Percentiles rank a stretch among this genome's conserved stretches.
Conservation (phyloP, 192 early-diverging fungal species). For the Piromyces finnis region DNA sequence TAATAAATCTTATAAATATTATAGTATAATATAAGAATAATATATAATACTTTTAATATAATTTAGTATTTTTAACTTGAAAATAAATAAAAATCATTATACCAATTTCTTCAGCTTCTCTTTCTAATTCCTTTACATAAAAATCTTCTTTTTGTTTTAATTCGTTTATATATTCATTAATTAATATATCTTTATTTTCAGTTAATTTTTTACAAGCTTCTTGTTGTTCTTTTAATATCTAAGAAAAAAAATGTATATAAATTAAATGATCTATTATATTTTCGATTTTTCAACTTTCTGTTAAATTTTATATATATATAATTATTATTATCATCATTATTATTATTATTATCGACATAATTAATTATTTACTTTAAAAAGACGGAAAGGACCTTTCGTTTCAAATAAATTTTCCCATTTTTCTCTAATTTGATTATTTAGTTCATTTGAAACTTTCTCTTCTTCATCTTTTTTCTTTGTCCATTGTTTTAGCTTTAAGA, state of each 20-base stretch:
- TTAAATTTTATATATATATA: no score
- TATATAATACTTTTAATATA: no score
- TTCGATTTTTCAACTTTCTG: no score
- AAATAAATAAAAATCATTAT: no score
- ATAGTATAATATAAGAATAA: no score
- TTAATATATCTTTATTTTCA: conserved; percentile 23
- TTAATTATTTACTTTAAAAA: conserved; percentile 17
- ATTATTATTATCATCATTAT: no score
- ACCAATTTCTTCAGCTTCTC: conserved; percentile 44
- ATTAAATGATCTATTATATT: no score
- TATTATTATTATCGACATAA: no score
- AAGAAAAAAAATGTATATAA: no score
- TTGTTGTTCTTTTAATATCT: conserved; percentile 19
- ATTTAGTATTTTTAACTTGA: no score
- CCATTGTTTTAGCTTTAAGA: conserved; percentile 18
- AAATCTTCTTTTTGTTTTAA: conserved; percentile 37
- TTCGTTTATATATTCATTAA: conserved; percentile 26
- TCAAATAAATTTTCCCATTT: conserved; percentile 14
- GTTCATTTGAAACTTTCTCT: conserved; percentile 1
- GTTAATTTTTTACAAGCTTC: conserved; percentile 19
- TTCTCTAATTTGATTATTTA: conserved; percentile 9
- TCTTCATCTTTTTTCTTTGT: conserved; percentile 15
- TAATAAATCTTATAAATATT: conserved; percentile 18
- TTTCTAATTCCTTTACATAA: conserved; percentile 37
- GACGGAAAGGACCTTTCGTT: conserved; percentile 15